Evolutionary conservation across 1,284 basidiomycete genomes (phyloP).

Genomic region (Sporisorium iseilematis-ciliati): DNA sequence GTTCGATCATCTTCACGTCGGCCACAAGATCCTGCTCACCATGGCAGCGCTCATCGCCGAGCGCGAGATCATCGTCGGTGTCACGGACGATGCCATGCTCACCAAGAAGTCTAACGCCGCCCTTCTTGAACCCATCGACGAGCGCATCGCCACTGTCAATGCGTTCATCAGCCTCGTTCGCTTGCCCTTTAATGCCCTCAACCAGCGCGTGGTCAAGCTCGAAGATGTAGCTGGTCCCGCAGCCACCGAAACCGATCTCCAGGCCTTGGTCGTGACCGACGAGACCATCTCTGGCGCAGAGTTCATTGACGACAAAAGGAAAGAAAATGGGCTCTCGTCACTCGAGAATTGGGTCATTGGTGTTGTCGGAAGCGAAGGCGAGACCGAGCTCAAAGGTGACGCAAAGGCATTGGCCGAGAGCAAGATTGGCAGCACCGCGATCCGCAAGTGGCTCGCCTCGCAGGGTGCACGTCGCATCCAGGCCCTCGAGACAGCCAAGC

Average conservation of each 20-base stretch:
- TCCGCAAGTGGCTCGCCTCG: slow-evolving; percentile 59
- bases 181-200: slow-evolving; percentile 30
- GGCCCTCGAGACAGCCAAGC: slow-evolving; percentile 36
- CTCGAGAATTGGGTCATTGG: slow-evolving; percentile 59
- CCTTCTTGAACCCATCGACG: slow-evolving; percentile 78
- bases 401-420: slow-evolving; percentile 56
- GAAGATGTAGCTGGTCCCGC: slow-evolving; percentile 66
- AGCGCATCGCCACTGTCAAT: slow-evolving; percentile 58
- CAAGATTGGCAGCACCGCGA: slow-evolving; percentile 68
- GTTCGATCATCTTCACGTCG: slow-evolving; percentile 96
- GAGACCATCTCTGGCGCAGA: slow-evolving; percentile 64
- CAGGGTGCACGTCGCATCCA: slow-evolving; percentile 33
- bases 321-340: slow-evolving; percentile 47
- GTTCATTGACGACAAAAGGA: slow-evolving; percentile 54
- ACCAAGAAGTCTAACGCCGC: slow-evolving; percentile 79
- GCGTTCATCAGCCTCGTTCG: slow-evolving; percentile 56
- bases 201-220: slow-evolving; percentile 57
- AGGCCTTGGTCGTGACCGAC: slow-evolving; percentile 64
- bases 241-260: slow-evolving; percentile 56
- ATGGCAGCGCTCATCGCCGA: slow-evolving; percentile 86
- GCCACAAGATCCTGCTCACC: slow-evolving; percentile 95
- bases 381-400: slow-evolving; percentile 60
- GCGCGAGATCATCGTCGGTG: slow-evolving; percentile 86
- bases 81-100: slow-evolving; percentile 82
- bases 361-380: slow-evolving; percentile 58